Evolutionary conservation across 495 filamentous ascomycete genomes (phyloP).

Genomic region (Neurospora sp.): DNA sequence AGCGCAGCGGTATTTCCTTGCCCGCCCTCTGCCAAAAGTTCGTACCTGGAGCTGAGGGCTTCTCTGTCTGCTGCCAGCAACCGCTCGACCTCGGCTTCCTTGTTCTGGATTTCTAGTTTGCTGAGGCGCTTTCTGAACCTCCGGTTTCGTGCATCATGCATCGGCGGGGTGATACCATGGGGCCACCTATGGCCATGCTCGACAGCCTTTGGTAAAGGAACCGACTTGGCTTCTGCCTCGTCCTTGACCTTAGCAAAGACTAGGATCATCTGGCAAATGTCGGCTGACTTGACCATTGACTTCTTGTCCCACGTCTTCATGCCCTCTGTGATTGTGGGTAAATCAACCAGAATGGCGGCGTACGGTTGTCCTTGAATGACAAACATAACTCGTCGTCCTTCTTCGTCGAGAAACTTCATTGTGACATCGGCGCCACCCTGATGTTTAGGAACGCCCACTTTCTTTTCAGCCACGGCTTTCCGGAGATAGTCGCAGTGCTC

Average conservation of each 20-base stretch:
- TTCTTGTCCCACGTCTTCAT: constrained; percentile 96
- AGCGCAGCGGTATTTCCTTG: constrained; percentile 28
- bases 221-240: constrained; percentile 64
- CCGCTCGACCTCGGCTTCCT: constrained; percentile 71
- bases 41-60: constrained; percentile 43
- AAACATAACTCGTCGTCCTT: constrained; percentile 64
- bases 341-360: constrained; percentile 72
- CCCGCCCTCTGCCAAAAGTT: constrained; percentile 52
- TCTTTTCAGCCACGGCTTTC: constrained; percentile 57
- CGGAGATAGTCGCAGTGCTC: constrained; percentile 75
- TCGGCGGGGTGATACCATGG: constrained; percentile 85
- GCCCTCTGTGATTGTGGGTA: constrained; percentile 85
- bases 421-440: constrained; percentile 59
- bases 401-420: constrained; percentile 68
- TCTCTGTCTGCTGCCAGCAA: constrained; percentile 61
- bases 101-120: constrained; percentile 77
- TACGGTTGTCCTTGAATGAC: constrained; percentile 61
- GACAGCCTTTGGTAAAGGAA: constrained; percentile 54
- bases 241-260: constrained; percentile 59
- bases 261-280: constrained; percentile 91
- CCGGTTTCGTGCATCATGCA: constrained; percentile 74
- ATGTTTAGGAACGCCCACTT: constrained; percentile 51
- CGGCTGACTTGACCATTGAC: constrained; percentile 84
- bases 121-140: constrained; percentile 78
- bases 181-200: constrained; percentile 65